Evolutionary conservation across 1,139 yeast genomes (phyloP), one percentile per base, ranked within the genome.

Genomic region (Kodamaea derodonti): DNA sequence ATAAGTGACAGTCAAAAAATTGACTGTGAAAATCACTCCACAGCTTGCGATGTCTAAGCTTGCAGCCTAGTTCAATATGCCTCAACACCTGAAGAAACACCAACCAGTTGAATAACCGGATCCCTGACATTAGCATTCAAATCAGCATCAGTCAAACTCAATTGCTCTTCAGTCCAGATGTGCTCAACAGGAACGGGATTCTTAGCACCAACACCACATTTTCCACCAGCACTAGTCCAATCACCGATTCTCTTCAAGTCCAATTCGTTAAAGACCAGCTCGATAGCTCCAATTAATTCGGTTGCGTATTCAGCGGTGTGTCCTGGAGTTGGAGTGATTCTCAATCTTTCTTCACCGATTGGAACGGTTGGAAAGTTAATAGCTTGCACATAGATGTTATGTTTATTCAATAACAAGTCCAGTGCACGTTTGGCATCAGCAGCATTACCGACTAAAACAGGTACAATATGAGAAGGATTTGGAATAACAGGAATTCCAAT

Each of bases 241-340:
- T 86, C 94, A 31, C 66, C 54, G 36, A 83, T 80, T 58, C 95
- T 82, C 58, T 81, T 78, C 59, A 92, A 74, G 39, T 71, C 72
- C 60, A 90, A 73, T 45, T 83, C 84, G 31, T 69, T 70, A 68
- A 92, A 92, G 18, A 90, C 88, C 33, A 78, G 74, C 50, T 87
- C 95, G 34, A 94, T 69, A 5, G 97, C 90, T 11, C 65, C 74
- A 41, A 92, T 72, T 50, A 92, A 74, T 46, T 80, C 75, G 56
- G 88, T 86, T 39, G 92, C 75, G 38, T 86, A 72, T 42, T 82
- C 84, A 39, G 79, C 72, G 22, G 79, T 77, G 61, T 92, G 99
- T 37, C 97, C 97, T 27, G 99, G 99, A 28, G 98, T 90, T 35
- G 99, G 97, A 14, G 98, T 92, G 55, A 92, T 82, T 65, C 99